Base-by-base conservation (phyloP, 345 rosid genomes). In the Arabidopsis thaliana region DNA sequence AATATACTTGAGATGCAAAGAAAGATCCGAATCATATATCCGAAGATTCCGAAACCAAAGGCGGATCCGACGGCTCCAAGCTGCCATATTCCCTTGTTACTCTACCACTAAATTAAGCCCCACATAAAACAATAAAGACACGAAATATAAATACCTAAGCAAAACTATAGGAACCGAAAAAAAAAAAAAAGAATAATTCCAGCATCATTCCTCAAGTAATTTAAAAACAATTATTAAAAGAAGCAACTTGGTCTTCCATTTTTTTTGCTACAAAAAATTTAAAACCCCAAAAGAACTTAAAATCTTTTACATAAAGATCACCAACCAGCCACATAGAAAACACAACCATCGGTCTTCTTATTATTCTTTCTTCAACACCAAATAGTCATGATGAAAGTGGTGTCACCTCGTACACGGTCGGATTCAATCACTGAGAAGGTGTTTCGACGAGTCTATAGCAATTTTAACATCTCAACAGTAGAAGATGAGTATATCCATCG, bases 21-120 rank as follows among this genome's bases (percentile, higher is more conserved):
- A 77, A 84, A 87, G 86, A 91, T 93, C 79, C 98, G 98, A 85
- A 93, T 86, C 92, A 83, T 71, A n/a, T 49, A 71, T 65, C 63
- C 61, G 86, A 87, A 91, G 88, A 91, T 93, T 91, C 98, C 85
- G 53, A 72, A 33, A 63, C 5, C 62, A 89, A 85, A 84, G 81
- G 73, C 84, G 85, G 56, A 93, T 85, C 88, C 60, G 78, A 82
- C 88, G 87, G 72, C 72, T 57, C 13, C 42, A 14, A 59, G 67
- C 52, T 57, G 52, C 76, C 38, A 38, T 64, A 40, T 38, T 52
- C 59, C 56, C 41, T 65, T 53, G 33, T 77, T 68, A 86, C 85
- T 82, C 79, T 36, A 57, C 25, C 67, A 53, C 65, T 25, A 63
- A 22, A 55, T 36, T 37, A 59, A 77, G 46, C 66, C 64, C 59